Evolutionary conservation across 768 basidiomycete genomes (phyloP), one percentile per base, ranked within the genome.

Genomic region (Lactarius psammicola): DNA sequence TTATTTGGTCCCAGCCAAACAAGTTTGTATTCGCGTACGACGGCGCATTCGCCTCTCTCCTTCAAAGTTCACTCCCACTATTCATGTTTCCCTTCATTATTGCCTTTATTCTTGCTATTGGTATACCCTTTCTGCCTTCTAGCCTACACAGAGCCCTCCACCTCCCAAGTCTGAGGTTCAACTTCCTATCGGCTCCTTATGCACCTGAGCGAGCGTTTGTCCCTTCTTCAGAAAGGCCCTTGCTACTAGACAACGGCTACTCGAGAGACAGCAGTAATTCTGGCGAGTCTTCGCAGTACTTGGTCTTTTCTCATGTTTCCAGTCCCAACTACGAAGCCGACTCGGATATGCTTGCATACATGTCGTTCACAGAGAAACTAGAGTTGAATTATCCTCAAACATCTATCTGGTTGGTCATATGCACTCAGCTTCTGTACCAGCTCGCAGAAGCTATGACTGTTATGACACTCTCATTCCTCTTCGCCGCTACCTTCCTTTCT

Each of bases 51-150:
- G n/a, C n/a, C n/a, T n/a, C 23, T 18, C 28, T 44, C 49, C 31
- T 23, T 46, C 44, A n/a, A 38, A 15, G 42, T 15, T n/a, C 26
- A 23, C 18, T 31, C 17, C 33, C 9, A 36, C 15, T 10, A 15
- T 30, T 51, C n/a, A 67, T 67, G 66, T 53, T 67, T 20, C 66
- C 66, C 13, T 63, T 67, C 26, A 42, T 67, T 15, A 18, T 67
- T 20, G 66, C 66, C 51, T 63, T 67, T 10, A 11, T 67, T 3
- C 40, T 67, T 46, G 61, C 66, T 17, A 57, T 67, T 20, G 66
- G 66, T 40, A 38, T 67, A 13, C 66, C 66, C 17, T 67, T 67
- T 18, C 34, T 67, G 7, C 66, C 66, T 59, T 59, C 61, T 26
- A 55, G 65, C 56, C 30, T 66, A 5, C 28, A 66, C 33, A 53